These are phyloP conservation scores for Mucor saturninus DNA, from an alignment of 371 early-diverging fungal species.

Conservation along the genomic window DNA sequence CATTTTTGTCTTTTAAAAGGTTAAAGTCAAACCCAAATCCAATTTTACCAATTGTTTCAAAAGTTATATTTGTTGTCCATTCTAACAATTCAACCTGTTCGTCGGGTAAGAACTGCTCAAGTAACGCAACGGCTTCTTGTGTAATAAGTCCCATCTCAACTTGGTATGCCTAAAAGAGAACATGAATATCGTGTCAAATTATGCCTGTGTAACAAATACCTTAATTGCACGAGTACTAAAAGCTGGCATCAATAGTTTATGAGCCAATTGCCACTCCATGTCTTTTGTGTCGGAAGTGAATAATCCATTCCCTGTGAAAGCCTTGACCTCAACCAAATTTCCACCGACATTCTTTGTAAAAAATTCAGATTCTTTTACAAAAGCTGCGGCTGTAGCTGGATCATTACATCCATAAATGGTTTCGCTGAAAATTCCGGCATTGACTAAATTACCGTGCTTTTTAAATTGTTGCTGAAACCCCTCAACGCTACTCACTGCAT, in stretches of 20 bases:
- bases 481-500: slow-evolving; percentile 18
- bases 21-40: slow-evolving; percentile 68
- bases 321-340: slow-evolving; percentile 38
- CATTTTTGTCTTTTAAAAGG: slow-evolving; percentile 35
- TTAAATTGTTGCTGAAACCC: slow-evolving; percentile 33
- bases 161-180: slow-evolving; percentile 39
- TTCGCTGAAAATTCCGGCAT: slow-evolving; percentile 30
- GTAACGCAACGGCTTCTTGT: slow-evolving; percentile 37
- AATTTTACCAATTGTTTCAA: slow-evolving; percentile 55
- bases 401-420: slow-evolving; percentile 33
- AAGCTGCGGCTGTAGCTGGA: slow-evolving; percentile 40
- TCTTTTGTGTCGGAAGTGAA: slow-evolving; percentile 54
- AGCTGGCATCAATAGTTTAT: slow-evolving; percentile 59
- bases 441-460: slow-evolving; percentile 35
- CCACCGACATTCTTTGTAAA: slow-evolving; percentile 43
- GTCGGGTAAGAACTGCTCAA: slow-evolving; percentile 38
- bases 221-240: slow-evolving; percentile 47
- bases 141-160: slow-evolving; percentile 50
- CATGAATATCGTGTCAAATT: background rate
- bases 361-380: slow-evolving; percentile 43
- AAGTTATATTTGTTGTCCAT: slow-evolving; percentile 62
- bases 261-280: slow-evolving; percentile 55
- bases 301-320: slow-evolving; percentile 44
- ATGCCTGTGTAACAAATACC: slow-evolving; percentile 14
- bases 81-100: slow-evolving; percentile 51